A percentile compares a stretch with the other conserved stretches of the same genome.
phyloP scores from a whole-genome alignment of 2,329 filamentous ascomycete genomes.

The Fusarium udum region DNA sequence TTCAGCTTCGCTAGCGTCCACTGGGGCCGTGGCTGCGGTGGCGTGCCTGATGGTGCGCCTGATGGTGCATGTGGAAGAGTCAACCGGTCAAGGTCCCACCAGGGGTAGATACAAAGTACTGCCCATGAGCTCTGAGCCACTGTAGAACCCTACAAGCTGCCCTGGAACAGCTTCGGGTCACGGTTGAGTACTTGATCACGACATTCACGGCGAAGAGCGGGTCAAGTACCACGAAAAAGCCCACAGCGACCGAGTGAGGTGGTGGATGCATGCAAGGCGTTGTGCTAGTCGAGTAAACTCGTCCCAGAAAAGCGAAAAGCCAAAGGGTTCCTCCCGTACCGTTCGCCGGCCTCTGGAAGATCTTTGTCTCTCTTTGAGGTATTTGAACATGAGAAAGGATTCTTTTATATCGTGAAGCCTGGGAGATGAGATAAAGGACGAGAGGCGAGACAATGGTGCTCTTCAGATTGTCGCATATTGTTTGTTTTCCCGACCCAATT shows the following conservation, averaged over 20 bases:
- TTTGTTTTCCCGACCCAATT: slow-evolving; percentile 30
- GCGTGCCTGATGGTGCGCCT: slow-evolving; percentile 39
- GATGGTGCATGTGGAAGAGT: slow-evolving; percentile 29
- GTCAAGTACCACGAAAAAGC: slow-evolving; percentile 29
- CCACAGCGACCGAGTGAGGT: slow-evolving; percentile 38
- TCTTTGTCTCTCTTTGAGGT: slow-evolving; percentile 15
- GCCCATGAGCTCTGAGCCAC: not conserved
- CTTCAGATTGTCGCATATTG: slow-evolving; percentile 14
- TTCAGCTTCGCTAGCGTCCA: slow-evolving; percentile 37
- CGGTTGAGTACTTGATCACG: slow-evolving; percentile 12
- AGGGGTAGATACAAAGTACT: slow-evolving; percentile 27
- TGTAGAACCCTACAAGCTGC: not conserved
- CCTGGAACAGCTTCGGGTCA: not conserved
- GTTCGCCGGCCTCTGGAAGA: slow-evolving; percentile 34
- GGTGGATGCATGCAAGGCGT: slow-evolving; percentile 43
- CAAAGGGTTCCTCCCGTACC: slow-evolving; percentile 44
- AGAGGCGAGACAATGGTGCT: slow-evolving; percentile 7
- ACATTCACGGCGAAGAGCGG: slow-evolving; percentile 12
- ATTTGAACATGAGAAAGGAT: slow-evolving; percentile 2
- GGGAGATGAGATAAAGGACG: not conserved
- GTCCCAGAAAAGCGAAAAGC: slow-evolving; percentile 35
- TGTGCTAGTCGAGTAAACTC: slow-evolving; percentile 41
- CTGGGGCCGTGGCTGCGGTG: slow-evolving; percentile 42
- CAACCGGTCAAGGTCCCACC: slow-evolving; percentile 22
- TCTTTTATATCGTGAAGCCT: not conserved